Evolutionary conservation across 1,284 basidiomycete genomes (phyloP).

Genomic region (Melampsora abietis-canadensis): DNA sequence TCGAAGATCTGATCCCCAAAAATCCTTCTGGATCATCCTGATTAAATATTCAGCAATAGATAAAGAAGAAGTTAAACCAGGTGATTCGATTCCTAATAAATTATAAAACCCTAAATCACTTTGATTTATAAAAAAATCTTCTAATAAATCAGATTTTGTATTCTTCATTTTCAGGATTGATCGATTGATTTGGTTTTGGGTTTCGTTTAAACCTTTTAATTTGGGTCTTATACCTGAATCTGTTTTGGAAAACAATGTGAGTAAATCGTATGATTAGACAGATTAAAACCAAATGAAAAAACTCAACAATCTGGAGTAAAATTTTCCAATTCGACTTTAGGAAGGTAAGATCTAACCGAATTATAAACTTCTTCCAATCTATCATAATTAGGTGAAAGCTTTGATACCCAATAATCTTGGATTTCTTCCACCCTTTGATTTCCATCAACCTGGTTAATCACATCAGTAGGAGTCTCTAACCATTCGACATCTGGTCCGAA

Average conservation of each 20-base stretch:
- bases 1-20: slow-evolving; percentile 53
- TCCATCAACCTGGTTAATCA: neutral
- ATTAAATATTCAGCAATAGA: slow-evolving; percentile 58
- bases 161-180: neutral
- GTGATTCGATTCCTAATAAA: slow-evolving; percentile 61
- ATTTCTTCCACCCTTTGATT: slow-evolving; percentile 6
- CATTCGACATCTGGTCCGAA: slow-evolving; percentile 95
- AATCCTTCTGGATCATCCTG: slow-evolving; percentile 53
- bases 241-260: neutral
- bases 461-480: slow-evolving; percentile 58
- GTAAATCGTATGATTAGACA: too few relatives aligned
- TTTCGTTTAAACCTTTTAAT: slow-evolving; percentile 2
- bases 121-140: slow-evolving; percentile 31
- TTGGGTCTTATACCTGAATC: slow-evolving; percentile 39
- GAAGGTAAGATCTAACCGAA: slow-evolving; percentile 29
- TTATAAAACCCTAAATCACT: slow-evolving; percentile 22
- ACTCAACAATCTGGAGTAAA: slow-evolving; percentile 37
- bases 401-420: slow-evolving; percentile 29
- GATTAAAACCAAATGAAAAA: neutral
- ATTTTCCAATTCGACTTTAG: slow-evolving; percentile 16
- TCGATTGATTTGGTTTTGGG: slow-evolving; percentile 3
- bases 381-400: slow-evolving; percentile 23
- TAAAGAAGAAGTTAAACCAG: slow-evolving; percentile 58
- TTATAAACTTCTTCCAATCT: slow-evolving; percentile 23
- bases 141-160: neutral